These are phyloP conservation scores for Xerocomus amazonicus DNA, from an alignment of 1,284 basidiomycete genomes.

Conservation along the genomic window DNA sequence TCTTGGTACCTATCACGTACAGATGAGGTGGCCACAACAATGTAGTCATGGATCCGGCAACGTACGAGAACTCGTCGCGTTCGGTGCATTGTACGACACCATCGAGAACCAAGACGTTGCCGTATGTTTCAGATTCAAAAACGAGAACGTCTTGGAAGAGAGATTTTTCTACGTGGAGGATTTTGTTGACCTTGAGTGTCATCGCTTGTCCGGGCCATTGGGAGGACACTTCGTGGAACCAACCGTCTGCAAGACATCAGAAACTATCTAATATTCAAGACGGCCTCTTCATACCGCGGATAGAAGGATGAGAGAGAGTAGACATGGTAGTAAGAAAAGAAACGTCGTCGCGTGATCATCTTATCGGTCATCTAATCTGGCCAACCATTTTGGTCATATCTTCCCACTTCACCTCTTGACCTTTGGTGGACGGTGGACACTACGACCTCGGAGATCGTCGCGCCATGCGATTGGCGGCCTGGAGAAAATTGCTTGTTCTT, in stretches of 20 bases:
- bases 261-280: background rate
- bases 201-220: conserved; percentile 98
- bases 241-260: conserved; percentile 66
- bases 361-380: background rate
- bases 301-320: conserved; percentile 31
- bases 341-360: background rate
- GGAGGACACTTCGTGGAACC: conserved; percentile 95
- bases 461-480: conserved; percentile 1
- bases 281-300: conserved; percentile 22
- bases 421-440: no score
- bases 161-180: conserved; percentile 92
- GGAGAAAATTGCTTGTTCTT: conserved; percentile 5
- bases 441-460: background rate
- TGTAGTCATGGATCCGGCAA: conserved; percentile 19
- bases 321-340: conserved; percentile 18
- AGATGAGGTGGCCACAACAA: background rate
- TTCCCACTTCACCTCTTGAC: background rate
- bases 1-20: conserved; percentile 82
- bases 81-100: conserved; percentile 97
- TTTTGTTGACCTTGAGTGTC: conserved; percentile 93
- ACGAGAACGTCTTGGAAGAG: conserved; percentile 95
- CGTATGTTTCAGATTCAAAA: conserved; percentile 92
- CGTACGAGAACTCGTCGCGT: conserved; percentile 96
- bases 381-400: background rate
- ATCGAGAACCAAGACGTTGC: conserved; percentile 95